A percentile compares a stretch with the other conserved stretches of the same genome.
These are phyloP conservation scores for Sordariomycetes sp. DNA, from an alignment of 2,329 filamentous ascomycete species.

Conservation along the genomic window DNA sequence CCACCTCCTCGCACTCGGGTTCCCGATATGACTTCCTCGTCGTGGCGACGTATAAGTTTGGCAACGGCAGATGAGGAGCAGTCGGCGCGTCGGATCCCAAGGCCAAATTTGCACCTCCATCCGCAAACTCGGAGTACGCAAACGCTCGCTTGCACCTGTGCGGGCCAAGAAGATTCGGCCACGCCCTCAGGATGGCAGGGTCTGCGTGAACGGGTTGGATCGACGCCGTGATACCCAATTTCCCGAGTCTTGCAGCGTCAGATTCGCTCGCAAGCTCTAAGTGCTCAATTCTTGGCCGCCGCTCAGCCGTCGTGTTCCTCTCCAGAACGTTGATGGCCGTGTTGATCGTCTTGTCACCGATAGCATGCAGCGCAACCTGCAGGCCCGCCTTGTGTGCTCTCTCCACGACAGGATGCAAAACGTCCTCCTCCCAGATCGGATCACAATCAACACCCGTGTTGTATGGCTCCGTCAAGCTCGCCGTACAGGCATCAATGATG, in stretches of 20 bases:
- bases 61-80: constrained; percentile 42
- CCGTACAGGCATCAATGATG: constrained; percentile 57
- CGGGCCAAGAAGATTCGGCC: constrained; percentile 46
- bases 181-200: constrained; percentile 52
- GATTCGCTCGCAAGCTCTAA: constrained; percentile 46
- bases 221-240: constrained; percentile 50
- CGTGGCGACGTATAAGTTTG: constrained; percentile 50
- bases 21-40: constrained; percentile 46
- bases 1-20: constrained; percentile 25
- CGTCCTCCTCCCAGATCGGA: constrained; percentile 43
- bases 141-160: constrained; percentile 49
- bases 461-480: constrained; percentile 50
- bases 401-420: constrained; percentile 43
- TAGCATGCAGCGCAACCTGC: constrained; percentile 57
- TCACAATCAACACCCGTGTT: constrained; percentile 34
- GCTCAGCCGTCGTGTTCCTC: constrained; percentile 27
- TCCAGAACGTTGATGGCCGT: constrained; percentile 49
- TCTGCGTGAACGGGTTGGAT: constrained; percentile 51
- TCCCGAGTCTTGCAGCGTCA: constrained; percentile 47
- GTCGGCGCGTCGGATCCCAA: constrained; percentile 53
- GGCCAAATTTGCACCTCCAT: constrained; percentile 42
- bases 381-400: constrained; percentile 43
- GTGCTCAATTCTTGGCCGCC: constrained; percentile 56
- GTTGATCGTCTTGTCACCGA: constrained; percentile 50
- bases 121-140: constrained; percentile 52